Base-by-base conservation (phyloP, 495 filamentous ascomycete species). In the Sordaria brevicollis region DNA sequence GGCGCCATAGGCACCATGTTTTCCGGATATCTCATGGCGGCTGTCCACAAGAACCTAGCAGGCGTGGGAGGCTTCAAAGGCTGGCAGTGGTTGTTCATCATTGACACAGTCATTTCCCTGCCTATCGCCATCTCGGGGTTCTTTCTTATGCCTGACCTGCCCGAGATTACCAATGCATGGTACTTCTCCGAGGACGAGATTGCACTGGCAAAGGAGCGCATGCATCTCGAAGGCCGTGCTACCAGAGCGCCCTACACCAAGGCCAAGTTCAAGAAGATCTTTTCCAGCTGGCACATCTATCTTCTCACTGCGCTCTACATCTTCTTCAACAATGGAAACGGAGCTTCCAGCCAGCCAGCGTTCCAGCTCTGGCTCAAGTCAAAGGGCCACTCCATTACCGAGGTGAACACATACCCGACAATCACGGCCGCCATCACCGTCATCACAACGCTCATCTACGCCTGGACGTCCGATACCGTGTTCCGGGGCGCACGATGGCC, bases 71-170 rank as follows among this genome's bases (percentile, higher is more conserved):
- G 88, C 8, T 83, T 76, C 77, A 37, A 74, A 69, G 76, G 81
- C 80, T 72, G 84, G 82, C 69, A 87, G 79, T 74, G 83, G 84
- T 77, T 86, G 1, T 86, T 86, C 66, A 83, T 86, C 65, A 80
- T 86, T 38, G 80, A 85, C 76, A 80, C 81, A 21, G 74, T 78
- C 25, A 81, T 85, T 57, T 81, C 79, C 1, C 72, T 85, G 10
- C 83, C 84, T 4, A 77, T 85, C 17, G 79, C 81, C 66, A 83
- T 90, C 11, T 80, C 81, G 6, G 86, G 87, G 2, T 90, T 86
- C 76, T 85, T 89, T 65, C 71, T 89, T 35, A 80, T 89, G 31
- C 88, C 88, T 1, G 87, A 89, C 68, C 83, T 88, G 0, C 88
- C 87, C 0, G 82, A 87, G 69, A 90, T 86, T 35, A 84, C 86